These are phyloP conservation scores for Albugo laibachii DNA, from an alignment of 352 stramenopile species.

Conservation along the genomic window DNA sequence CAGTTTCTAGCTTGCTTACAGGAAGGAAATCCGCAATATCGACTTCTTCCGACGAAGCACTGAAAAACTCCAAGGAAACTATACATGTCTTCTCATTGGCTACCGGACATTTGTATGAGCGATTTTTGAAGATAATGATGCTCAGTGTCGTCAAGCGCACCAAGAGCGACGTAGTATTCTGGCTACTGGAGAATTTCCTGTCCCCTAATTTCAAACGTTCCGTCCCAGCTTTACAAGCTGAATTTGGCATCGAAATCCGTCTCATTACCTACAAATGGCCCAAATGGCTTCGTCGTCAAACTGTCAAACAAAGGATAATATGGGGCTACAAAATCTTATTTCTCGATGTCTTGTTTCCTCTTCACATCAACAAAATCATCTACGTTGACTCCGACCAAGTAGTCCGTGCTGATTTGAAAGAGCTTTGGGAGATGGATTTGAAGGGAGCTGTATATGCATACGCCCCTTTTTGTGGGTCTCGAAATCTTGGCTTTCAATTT, in stretches of 20 bases:
- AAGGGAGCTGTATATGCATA: conserved; percentile 93
- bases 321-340: conserved; percentile 99
- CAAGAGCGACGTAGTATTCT: conserved; percentile 97
- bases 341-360: conserved; percentile 97
- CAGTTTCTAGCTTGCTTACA: conserved; percentile 9
- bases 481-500: conserved; percentile 97
- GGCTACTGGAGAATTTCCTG: conserved; percentile 98
- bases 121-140: conserved; percentile 99
- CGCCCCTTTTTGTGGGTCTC: conserved; percentile 94
- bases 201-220: conserved; percentile 94
- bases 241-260: conserved; percentile 92
- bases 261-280: conserved; percentile 99
- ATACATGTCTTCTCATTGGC: conserved; percentile 99
- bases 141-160: conserved; percentile 94
- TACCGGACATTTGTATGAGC: conserved; percentile 94
- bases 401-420: conserved; percentile 93
- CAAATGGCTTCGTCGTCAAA: conserved; percentile 95
- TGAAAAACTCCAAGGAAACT: conserved; percentile 61
- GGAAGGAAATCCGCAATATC: too few species aligned
- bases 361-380: conserved; percentile 97
- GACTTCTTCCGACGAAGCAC: too few species aligned
- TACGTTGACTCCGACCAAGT: conserved; percentile 99
- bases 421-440: conserved; percentile 98
- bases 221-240: conserved; percentile 79
- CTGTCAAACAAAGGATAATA: conserved; percentile 99